Percentiles rank a stretch among this genome's conserved stretches.
Conservation (phyloP, 257 asterid species). For the Cruciata laevipes region DNA sequence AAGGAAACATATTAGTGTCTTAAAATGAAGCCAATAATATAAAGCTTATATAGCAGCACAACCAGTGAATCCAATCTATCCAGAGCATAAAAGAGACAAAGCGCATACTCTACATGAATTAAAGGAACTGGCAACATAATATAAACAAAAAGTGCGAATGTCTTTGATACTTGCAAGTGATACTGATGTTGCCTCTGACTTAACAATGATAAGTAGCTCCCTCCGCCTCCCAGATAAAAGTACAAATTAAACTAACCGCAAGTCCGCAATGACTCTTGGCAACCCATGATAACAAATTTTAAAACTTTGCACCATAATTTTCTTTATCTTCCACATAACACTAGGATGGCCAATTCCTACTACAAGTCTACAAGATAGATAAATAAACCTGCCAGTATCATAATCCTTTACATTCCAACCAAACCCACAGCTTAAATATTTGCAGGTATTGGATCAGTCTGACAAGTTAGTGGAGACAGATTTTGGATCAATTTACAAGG, state of each 20-base stretch:
- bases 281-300: neutral
- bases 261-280: neutral
- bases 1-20: too few species aligned
- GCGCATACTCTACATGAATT: too few species aligned
- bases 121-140: neutral
- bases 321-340: neutral
- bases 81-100: too few species aligned
- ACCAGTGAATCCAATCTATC: too few species aligned
- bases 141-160: neutral
- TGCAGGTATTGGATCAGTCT: constrained; percentile 41
- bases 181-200: neutral
- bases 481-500: constrained; percentile 83
- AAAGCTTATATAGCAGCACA: too few species aligned
- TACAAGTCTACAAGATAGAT: neutral
- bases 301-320: too few species aligned
- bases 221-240: neutral
- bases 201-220: neutral
- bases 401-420: too few species aligned
- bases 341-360: neutral
- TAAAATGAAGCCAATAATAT: too few species aligned
- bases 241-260: neutral
- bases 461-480: constrained; percentile 88
- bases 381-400: neutral
- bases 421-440: too few species aligned
- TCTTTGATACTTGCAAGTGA: neutral